Conservation (phyloP, 331 rosid genomes). For the Quercus tomentella region DNA sequence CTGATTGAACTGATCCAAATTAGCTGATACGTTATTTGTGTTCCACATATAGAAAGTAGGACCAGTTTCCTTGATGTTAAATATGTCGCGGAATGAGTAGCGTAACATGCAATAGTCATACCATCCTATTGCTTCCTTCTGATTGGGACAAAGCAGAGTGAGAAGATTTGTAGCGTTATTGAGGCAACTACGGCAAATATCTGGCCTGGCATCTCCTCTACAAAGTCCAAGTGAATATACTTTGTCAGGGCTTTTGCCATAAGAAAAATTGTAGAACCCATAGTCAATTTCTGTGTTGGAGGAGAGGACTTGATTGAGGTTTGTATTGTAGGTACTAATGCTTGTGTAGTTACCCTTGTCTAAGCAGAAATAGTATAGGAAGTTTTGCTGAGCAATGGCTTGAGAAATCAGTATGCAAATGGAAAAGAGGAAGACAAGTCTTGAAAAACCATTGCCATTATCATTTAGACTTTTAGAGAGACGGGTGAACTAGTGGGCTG, state of each 20-base stretch:
- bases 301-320: background rate
- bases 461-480: background rate
- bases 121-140: background rate
- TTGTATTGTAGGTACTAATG: background rate
- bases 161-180: background rate
- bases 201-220: constrained; percentile 1
- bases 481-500: background rate
- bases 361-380: background rate
- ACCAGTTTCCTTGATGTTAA: background rate
- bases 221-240: background rate
- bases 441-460: background rate
- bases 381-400: background rate
- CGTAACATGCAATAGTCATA: background rate
- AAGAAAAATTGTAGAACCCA: background rate
- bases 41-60: background rate
- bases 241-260: background rate
- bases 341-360: background rate
- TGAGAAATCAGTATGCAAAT: background rate
- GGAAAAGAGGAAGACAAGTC: background rate
- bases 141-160: background rate
- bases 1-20: background rate
- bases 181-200: background rate
- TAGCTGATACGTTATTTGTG: rapidly evolving
- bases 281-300: background rate
- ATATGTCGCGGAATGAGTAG: background rate